Conservation (phyloP, 2,329 filamentous ascomycete genomes). For the Epicoccum nigrum region DNA sequence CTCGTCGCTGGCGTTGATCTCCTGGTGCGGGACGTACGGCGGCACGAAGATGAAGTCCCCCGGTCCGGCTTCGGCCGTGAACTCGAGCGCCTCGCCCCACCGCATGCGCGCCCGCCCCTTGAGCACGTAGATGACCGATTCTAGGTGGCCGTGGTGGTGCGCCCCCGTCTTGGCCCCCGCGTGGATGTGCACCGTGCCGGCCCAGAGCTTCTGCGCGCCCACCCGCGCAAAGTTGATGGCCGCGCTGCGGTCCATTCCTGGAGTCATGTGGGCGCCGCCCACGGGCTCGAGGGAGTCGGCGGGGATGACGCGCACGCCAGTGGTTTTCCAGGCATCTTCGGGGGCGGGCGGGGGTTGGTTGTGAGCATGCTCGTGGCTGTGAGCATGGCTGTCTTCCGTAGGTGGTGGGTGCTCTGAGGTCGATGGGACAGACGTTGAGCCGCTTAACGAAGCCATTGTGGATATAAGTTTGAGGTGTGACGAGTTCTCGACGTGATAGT, state of each 20-base stretch:
- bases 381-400: neutral
- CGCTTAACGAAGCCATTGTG: conserved; percentile 11
- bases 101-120: conserved; percentile 17
- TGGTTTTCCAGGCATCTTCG: conserved; percentile 15
- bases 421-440: conserved; percentile 12
- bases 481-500: no score
- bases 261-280: conserved; percentile 6
- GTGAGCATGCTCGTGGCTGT: neutral
- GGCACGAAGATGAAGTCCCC: conserved; percentile 20
- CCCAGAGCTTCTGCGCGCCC: conserved; percentile 15
- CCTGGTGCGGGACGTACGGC: conserved; percentile 18
- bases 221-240: conserved; percentile 14
- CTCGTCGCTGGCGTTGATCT: conserved; percentile 20
- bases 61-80: conserved; percentile 14
- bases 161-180: conserved; percentile 15
- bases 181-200: conserved; percentile 16
- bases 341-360: neutral
- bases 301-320: conserved; percentile 15
- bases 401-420: conserved; percentile 3
- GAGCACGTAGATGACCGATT: conserved; percentile 14
- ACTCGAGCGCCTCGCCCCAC: conserved; percentile 16
- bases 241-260: conserved; percentile 14
- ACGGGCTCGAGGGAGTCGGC: conserved; percentile 2
- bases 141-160: conserved; percentile 15
- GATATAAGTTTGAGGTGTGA: neutral